These are phyloP conservation scores for Tetracladium setigerum DNA, from an alignment of 495 filamentous ascomycete genomes.

Conservation along the genomic window DNA sequence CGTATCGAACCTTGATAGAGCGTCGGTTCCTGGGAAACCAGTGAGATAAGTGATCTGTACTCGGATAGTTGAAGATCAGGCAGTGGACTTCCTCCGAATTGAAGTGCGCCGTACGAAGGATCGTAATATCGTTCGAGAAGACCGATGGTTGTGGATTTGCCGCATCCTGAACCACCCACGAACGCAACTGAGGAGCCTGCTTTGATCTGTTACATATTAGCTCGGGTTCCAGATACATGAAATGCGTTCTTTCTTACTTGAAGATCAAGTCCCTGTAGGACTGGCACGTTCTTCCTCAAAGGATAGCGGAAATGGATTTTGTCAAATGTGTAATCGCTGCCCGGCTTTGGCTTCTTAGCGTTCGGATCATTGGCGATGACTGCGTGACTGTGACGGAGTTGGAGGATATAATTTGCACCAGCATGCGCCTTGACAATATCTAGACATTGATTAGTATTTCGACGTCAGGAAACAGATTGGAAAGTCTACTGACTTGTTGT, in stretches of 20 bases:
- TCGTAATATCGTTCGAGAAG: constrained; percentile 54
- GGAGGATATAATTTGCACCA: constrained; percentile 44
- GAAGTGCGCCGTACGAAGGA: constrained; percentile 30
- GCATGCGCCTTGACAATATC: constrained; percentile 28
- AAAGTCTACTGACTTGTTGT: constrained; percentile 48
- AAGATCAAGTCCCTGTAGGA: background rate
- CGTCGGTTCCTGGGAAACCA: constrained; percentile 48
- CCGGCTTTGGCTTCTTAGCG: constrained; percentile 40
- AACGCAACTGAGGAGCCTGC: constrained; percentile 51
- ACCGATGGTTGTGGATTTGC: constrained; percentile 54
- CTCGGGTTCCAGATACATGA: constrained; percentile 36
- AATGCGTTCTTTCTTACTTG: background rate
- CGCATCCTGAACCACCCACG: constrained; percentile 53
- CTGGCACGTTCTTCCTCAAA: background rate
- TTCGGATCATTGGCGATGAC: constrained; percentile 4
- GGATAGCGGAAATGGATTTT: background rate
- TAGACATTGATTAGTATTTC: background rate
- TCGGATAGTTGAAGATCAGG: constrained; percentile 34
- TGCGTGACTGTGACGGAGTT: constrained; percentile 51
- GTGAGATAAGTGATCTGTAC: constrained; percentile 43
- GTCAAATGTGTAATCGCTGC: constrained; percentile 20
- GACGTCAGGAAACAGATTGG: constrained; percentile 41
- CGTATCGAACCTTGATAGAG: constrained; percentile 47
- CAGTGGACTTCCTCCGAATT: constrained; percentile 35
- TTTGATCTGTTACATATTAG: constrained; percentile 43